A percentile compares a stretch with the other conserved stretches of the same genome.
These are phyloP conservation scores for Auriculariales sp. DNA, from an alignment of 768 basidiomycete species.

Conservation along the genomic window DNA sequence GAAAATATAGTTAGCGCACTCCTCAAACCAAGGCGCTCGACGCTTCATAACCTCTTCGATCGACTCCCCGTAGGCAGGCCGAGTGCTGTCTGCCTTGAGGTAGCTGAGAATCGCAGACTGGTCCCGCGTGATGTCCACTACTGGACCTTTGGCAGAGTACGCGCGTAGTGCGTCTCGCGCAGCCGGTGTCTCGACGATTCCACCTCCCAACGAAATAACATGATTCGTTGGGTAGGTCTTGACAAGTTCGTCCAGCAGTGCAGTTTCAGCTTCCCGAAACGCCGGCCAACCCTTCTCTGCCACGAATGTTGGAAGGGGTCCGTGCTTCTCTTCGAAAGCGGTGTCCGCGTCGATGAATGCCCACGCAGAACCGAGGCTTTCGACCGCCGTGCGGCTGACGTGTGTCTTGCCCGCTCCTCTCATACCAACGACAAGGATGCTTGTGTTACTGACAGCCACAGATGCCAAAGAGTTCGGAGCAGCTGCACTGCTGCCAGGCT, in stretches of 20 bases:
- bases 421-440: constrained; percentile 81
- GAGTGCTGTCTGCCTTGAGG: constrained; percentile 54
- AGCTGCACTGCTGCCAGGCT: constrained; percentile 25
- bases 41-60: constrained; percentile 73
- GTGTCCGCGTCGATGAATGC: constrained; percentile 74
- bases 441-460: constrained; percentile 26
- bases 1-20: constrained; percentile 73
- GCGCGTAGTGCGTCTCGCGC: constrained; percentile 58
- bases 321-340: constrained; percentile 51
- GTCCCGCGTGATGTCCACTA: constrained; percentile 75
- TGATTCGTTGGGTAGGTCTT: constrained; percentile 37
- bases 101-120: constrained; percentile 71
- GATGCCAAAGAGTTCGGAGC: constrained; percentile 17
- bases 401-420: constrained; percentile 92
- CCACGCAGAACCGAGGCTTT: constrained; percentile 42
- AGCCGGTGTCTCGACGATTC: constrained; percentile 74
- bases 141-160: constrained; percentile 56
- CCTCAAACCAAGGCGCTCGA: constrained; percentile 73
- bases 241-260: constrained; percentile 54
- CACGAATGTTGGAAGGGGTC: constrained; percentile 63
- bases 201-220: constrained; percentile 86
- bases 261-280: constrained; percentile 72
- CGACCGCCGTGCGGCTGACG: constrained; percentile 66
- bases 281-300: constrained; percentile 73
- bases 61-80: constrained; percentile 83